Base-by-base conservation (phyloP, 2,329 filamentous ascomycete species). In the Colletotrichum cuscutae region DNA sequence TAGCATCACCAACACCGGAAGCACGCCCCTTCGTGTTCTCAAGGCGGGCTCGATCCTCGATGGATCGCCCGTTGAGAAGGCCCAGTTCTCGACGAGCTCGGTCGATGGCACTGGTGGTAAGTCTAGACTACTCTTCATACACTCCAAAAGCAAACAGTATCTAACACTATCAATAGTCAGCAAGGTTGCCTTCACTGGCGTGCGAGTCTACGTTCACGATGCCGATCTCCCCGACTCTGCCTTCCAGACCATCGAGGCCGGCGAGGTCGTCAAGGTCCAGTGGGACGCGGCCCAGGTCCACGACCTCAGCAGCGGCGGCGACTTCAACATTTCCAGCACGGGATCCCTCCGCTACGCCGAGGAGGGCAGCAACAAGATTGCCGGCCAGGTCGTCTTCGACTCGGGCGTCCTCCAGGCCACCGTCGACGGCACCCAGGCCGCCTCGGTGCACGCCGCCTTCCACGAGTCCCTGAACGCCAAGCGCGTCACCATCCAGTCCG, bases 321-420 rank as follows among this genome's bases (percentile, higher is more conserved):
- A 42, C 37, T 42, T 42, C 37, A 42, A 42, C 37, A 42, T 42
- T 0, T 42, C 37, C 37, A 42, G 64, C 81, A 84, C 28, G 7
- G 90, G 90, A 9, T 82, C 84, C 9, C 83, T 92, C 46, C 85
- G 87, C 35, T 86, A 86, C 68, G 87, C 89, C 19, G 83, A 83
- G 32, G 80, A 81, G 52, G 82, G 84, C 76, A 85, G 84, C 57
- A 88, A 84, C 61, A 81, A 85, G 54, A 83, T 92, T 56, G 80
- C 84, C 9, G 88, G 86, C 32, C 83, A 83, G 58, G 77, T 90
- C 12, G 78, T 84, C 15, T 92, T 87, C 81, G 81, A 84, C 54
- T 89, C 87, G 75, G 91, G 92, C 81, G 83, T 85, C 58, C 80
- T 92, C 56, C 84, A 82, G 57, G 83, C 91, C 68, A 80, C 83